These are phyloP conservation scores for Calonectria fujianensis DNA, from an alignment of 2,329 filamentous ascomycete species.

Conservation along the genomic window DNA sequence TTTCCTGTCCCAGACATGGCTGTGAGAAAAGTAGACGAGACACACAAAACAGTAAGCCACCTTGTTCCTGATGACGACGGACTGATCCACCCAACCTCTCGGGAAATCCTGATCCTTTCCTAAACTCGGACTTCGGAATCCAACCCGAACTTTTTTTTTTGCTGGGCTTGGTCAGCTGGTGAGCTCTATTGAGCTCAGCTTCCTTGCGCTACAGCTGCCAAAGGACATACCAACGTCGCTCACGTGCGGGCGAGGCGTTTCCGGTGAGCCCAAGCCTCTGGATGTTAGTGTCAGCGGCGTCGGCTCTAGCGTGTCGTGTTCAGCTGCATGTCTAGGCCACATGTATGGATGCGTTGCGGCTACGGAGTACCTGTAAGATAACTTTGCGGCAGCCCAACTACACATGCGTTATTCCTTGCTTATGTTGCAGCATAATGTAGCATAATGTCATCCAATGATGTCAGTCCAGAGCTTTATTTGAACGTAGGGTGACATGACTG, in stretches of 20 bases:
- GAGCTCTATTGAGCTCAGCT: background rate
- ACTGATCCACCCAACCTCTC: constrained; percentile 1
- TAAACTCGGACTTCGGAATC: constrained; percentile 2
- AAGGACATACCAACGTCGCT: background rate
- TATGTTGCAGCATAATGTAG: background rate
- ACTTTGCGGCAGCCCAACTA: background rate
- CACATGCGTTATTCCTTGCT: background rate
- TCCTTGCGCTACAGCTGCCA: background rate
- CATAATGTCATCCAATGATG: background rate
- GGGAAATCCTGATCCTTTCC: constrained; percentile 12
- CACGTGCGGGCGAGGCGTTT: background rate
- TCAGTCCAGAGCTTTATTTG: background rate
- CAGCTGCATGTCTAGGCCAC: background rate
- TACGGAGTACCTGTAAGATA: background rate
- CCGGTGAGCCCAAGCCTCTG: background rate
- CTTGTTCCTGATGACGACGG: background rate
- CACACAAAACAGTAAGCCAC: background rate
- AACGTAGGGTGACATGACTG: background rate
- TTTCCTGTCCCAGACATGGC: background rate
- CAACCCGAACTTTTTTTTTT: constrained; percentile 1
- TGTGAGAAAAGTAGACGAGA: too few species aligned
- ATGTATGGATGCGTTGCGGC: background rate
- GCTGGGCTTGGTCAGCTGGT: background rate
- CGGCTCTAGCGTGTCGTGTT: background rate
- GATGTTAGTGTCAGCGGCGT: background rate